Evolutionary conservation across 2,329 filamentous ascomycete species (phyloP).

Genomic region (Ophiostoma sp.): DNA sequence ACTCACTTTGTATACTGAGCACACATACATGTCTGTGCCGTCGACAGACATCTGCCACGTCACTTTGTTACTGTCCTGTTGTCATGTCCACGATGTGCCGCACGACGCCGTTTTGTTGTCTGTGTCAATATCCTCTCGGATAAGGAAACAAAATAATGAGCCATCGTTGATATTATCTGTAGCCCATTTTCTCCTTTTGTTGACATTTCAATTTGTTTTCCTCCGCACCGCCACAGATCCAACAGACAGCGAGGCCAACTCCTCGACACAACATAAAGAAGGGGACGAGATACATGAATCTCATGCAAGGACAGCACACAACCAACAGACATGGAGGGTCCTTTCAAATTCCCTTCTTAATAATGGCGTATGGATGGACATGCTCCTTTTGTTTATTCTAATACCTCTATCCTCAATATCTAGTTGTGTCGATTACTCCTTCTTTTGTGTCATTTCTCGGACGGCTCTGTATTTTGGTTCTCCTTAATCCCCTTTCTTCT

Average conservation of each 20-base stretch:
- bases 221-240: not conserved
- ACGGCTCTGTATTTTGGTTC: too few species aligned
- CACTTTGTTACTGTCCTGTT: not conserved
- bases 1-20: too few species aligned
- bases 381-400: not conserved
- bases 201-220: not conserved
- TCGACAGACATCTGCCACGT: not conserved
- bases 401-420: not conserved
- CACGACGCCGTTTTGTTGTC: not conserved
- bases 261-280: not conserved
- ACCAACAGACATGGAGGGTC: not conserved
- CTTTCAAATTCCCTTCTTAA: not conserved
- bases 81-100: too few species aligned
- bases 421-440: not conserved
- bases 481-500: not conserved
- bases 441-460: not conserved
- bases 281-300: not conserved
- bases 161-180: not conserved
- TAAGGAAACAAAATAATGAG: not conserved
- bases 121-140: not conserved
- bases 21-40: not conserved
- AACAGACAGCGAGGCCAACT: not conserved
- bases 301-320: conserved; percentile 2
- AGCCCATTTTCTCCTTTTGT: not conserved
- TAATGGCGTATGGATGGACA: not conserved